Percentiles rank a stretch among this genome's conserved stretches.
These are phyloP conservation scores for Amanita subjunquillea DNA, from an alignment of 768 basidiomycete species.

Conservation along the genomic window DNA sequence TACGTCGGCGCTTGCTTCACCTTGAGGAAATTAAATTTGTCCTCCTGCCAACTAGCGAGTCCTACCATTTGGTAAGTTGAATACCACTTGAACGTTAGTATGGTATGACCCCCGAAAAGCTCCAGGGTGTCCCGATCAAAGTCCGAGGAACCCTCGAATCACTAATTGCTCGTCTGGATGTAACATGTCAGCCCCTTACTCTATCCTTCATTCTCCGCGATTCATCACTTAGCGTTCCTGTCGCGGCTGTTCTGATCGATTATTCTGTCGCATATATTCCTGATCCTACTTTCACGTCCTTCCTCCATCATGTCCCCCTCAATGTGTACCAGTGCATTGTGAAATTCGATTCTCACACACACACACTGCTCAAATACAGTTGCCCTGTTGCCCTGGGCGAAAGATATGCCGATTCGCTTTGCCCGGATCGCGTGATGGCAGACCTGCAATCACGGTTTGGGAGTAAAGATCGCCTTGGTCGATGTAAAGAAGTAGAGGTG, in stretches of 20 bases:
- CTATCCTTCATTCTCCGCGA: constrained; percentile 19
- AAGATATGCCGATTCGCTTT: constrained; percentile 11
- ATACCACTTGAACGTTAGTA: neutral
- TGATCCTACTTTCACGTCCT: constrained; percentile 17
- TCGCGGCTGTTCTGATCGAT: constrained; percentile 51
- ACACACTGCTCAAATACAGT: constrained; percentile 46
- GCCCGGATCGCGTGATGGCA: constrained; percentile 16
- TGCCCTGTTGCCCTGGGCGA: constrained; percentile 29
- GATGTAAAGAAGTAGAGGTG: neutral
- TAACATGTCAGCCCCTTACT: neutral
- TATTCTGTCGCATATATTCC: constrained; percentile 49
- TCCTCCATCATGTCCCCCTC: constrained; percentile 35
- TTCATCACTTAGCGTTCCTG: constrained; percentile 28
- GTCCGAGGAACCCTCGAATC: neutral
- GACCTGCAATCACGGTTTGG: constrained; percentile 21
- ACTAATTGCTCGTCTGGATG: neutral
- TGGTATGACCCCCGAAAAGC: neutral
- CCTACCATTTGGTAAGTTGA: constrained; percentile 6
- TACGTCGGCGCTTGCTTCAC: constrained; percentile 10
- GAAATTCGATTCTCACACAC: constrained; percentile 11
- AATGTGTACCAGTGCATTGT: constrained; percentile 40
- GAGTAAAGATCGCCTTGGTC: neutral
- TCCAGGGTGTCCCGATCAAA: neutral
- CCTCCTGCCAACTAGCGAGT: neutral
- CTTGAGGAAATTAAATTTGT: neutral